Base-by-base conservation (phyloP, 2,329 filamentous ascomycete species). In the Grosmannia huntii region DNA sequence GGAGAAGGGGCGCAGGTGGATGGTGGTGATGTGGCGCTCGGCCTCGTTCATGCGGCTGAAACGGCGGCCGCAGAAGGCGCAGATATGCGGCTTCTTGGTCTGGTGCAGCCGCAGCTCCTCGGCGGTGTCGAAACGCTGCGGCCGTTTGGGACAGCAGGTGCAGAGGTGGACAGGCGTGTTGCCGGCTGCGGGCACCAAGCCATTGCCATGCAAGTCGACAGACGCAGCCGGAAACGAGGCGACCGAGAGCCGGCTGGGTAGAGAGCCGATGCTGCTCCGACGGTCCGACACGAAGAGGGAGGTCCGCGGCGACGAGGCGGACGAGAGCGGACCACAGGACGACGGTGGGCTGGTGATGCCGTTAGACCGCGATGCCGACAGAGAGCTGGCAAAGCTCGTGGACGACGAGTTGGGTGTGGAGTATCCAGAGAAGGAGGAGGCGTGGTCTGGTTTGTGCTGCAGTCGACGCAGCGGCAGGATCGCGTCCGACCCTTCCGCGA, bases 21-120 rank as follows among this genome's bases (percentile, higher is more conserved):
- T 64, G 2, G 62, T 63, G 25, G 59, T 62, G 11, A 64, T 64
- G 33, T 64, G 62, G 0, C 62, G 61, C 59, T 64, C 62, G 5
- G 62, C 61, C 27, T 64, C 62, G 57, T 64, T 64, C 62, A 64
- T 64, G 25, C 62, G 62, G 49, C 58, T 60, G 38, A 64, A 64
- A 0, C 62, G 60, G 3, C 61, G 62, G 6, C 59, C 54, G 41
- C 62, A 64, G n/a, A 62, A 63, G 3, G 62, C 62, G 31, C 62
- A 64, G 23, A 64, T 64, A 44, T 64, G 62, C 21, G 62, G 62
- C 48, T 64, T 64, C 53, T 63, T 63, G 2, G 54, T 58, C 53
- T 64, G 59, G 52, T 64, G 62, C 2, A 54, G 10, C 36, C 59
- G 60, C 36, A 64, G 55, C 44, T 62, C 62, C 1, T 64, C 62